Percentiles rank a stretch among this genome's conserved stretches.
Evolutionary conservation across 2,329 filamentous ascomycete species (phyloP).

Genomic region (Calonectria naviculata): DNA sequence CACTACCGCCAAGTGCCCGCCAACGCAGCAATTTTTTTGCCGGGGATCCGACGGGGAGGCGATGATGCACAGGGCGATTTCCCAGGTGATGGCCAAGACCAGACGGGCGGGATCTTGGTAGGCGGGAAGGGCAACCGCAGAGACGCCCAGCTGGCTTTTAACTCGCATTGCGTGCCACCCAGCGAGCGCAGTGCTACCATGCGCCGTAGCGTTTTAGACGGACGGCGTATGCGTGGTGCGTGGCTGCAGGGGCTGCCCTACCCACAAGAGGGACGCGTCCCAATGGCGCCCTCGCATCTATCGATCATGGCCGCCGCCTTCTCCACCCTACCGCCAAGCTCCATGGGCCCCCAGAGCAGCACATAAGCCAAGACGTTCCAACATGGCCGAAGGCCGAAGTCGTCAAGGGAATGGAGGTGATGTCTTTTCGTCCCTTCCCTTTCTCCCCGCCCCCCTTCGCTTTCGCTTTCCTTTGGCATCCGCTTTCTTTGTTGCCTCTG

Average conservation of each 20-base stretch:
- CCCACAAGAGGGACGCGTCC: neutral
- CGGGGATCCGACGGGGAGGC: neutral
- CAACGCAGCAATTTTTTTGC: neutral
- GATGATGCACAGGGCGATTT: neutral
- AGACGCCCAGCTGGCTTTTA: neutral
- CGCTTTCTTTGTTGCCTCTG: neutral
- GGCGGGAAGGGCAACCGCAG: neutral
- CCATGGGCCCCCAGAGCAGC: neutral
- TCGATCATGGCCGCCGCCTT: neutral
- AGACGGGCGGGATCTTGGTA: neutral
- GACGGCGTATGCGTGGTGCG: neutral
- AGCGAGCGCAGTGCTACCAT: neutral
- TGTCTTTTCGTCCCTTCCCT: neutral
- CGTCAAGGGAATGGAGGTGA: neutral
- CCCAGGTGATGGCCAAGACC: neutral
- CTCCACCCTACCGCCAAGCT: neutral
- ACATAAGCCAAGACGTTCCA: constrained; percentile 5
- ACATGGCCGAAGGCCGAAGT: neutral
- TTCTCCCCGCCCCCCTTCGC: neutral
- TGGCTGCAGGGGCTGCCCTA: constrained; percentile 3
- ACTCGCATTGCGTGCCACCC: neutral
- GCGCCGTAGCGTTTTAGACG: neutral
- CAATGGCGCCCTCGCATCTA: constrained; percentile 1
- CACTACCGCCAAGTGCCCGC: constrained; percentile 4
- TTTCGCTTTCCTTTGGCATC: neutral